Base-by-base conservation (phyloP, 192 early-diverging fungal genomes). In the Funneliformis geosporum region DNA sequence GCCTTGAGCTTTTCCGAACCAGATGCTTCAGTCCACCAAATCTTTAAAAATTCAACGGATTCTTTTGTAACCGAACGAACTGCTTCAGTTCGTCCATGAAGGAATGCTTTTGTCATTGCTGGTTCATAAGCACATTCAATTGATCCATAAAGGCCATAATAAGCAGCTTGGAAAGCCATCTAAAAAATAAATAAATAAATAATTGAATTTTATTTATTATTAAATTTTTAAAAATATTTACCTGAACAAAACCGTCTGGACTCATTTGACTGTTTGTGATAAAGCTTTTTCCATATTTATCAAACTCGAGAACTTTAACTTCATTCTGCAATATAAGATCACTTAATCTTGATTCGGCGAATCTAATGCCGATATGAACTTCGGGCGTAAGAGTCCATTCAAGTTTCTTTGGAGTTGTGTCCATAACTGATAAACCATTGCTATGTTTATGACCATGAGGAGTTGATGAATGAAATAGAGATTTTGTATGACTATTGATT, bases 61-160 rank as follows among this genome's bases (percentile, higher is more conserved):
- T 92, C 92, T 1, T 80, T 61, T 7, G 93, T 92, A 21, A 95
- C 86, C 33, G 90, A 89, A 47, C 94, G 90, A 80, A 93, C 90
- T 0, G 94, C 94, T 75, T 96, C 95, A 1, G 95, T 96, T 16
- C 95, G 87, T 5, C 95, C 95, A 73, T 93, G 93, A 75, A 93
- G 73, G 75, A 90, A 96, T 65, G 83, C 66, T 27, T 92, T 90
- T 33, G 90, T 87, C 82, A 92, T 92, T 77, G 80, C 94, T 8
- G 95, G 93, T 80, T 96, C 95, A 84, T 96, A 96, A 21, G 91
- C 91, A 23, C 89, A 85, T 43, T 93, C 89, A 75, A 84, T 83
- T 39, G 83, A 82, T 21, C 88, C 86, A 81, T 96, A 93, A 25
- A 95, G 75, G 39, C 92, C 90, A 84, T 91, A 93, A 83, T 91